Base-by-base conservation (phyloP, 2,329 filamentous ascomycete genomes). In the Curvularia sp. region DNA sequence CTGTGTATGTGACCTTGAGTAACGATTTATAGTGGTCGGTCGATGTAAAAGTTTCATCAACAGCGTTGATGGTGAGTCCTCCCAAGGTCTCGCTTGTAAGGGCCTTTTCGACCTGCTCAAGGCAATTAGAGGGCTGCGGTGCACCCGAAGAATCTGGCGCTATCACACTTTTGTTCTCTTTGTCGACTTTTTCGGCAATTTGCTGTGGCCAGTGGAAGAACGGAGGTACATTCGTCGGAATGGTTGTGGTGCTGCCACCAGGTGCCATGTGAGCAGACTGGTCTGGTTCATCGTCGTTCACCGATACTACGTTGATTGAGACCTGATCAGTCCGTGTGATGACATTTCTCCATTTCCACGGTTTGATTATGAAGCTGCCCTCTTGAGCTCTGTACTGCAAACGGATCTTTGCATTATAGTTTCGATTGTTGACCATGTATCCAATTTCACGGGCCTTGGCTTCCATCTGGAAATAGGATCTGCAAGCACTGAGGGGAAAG, bases 401-500 rank as follows among this genome's bases (percentile, higher is more conserved):
- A 4, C 60, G 49, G 15, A 69, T 55, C 10, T 22, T 57, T 24
- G 39, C 41, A 9, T 31, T 20, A 3, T 26, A 13, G 3, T n/a
- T 33, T 4, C 41, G 20, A 9, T 28, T 24, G 9, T 48, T 30
- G 3, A 46, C 43, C 3, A 35, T 53, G 8, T 50, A 53, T 20
- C 41, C 64, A 49, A 74, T 39, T 31, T 73, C 69, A 18, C 56
- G 56, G 4, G 72, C 26, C 28, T 53, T 71, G 46, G 73, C 68
- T 42, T 75, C 73, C 47, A 75, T 52, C 42, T 76, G 68, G 20
- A 76, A 72, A 48, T 68, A 76, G 2, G 71, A 71, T 39, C 58
- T 58, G 49, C 68, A 75, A 38, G 66, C 64, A 8, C 62, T 30
- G 0, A 60, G 47, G 0, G 64, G 51, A 48, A 68, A 76, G 5